Base-by-base conservation (phyloP, 495 filamentous ascomycete species). In the Hypomontagnella submonticulosa region DNA sequence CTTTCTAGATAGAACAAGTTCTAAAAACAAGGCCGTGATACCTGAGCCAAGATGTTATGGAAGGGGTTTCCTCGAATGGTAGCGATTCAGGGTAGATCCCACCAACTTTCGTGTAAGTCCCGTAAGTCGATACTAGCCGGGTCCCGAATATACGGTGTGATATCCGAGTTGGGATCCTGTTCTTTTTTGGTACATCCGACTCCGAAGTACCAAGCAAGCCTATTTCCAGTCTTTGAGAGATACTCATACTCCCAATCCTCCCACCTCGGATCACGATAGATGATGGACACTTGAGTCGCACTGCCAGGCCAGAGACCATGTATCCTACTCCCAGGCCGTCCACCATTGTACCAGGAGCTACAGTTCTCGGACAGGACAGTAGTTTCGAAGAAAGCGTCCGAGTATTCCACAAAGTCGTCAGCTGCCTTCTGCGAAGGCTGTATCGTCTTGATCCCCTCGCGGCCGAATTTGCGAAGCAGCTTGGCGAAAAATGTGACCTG, bases 191-290 rank as follows among this genome's bases (percentile, higher is more conserved):
- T 82, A 58, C 71, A 74, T 6, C 79, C 79, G n/a, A 73, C 74
- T 9, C 79, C 79, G 40, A 81, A 81, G 48, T 78, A 82, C 76
- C 76, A 79, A 4, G 66, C 61, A 42, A 81, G 77, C 54, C 79
- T 57, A 50, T 82, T 82, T 0, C 76, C 77, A n/a, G 58, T 63
- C 8, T 73, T 66, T 1, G 73, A 69, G 6, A 80, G 66, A 69
- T 88, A 86, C 55, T 80, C 80, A 71, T 87, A 90, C 56, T 91
- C 88, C 77, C 79, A 91, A 69, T 92, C 89, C 74, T 92, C 89
- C 87, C 88, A 91, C 11, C 89, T 76, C 1, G 88, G 88, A 44
- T 88, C 83, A 18, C 83, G 72, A 3, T 84, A 76, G 20, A 87
- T 77, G 16, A 81, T 80, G 9, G 85, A 86, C 20, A 83, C 72